Base-by-base conservation (phyloP, 148 eudicot species). In the Nepenthes gracilis region DNA sequence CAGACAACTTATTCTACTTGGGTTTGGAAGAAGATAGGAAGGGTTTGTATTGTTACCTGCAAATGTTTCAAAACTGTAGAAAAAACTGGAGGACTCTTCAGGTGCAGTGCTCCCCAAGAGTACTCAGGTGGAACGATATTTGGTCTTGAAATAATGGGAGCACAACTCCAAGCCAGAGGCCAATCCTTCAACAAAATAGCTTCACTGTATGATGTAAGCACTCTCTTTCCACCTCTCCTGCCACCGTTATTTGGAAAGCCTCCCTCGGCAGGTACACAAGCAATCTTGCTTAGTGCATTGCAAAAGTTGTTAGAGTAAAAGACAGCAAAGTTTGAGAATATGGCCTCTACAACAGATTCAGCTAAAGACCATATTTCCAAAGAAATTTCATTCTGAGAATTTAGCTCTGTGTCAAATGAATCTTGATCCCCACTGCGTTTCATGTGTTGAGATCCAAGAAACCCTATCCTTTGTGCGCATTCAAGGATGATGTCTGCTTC, bases 151-250 rank as follows among this genome's bases (percentile, higher is more conserved):
- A 88, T 76, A 72, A 89, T 89, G 67, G 96, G 91, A 53, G 96
- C 84, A 84, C 69, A 80, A 64, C 91, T 85, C 98, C 98, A 93
- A 55, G 95, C 99, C 69, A 88, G 81, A 59, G 99, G 85, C 99
- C 99, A 93, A 73, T 93, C 99, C 72, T 86, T 86, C 70, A 86
- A 72, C 55, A 93, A 54, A 61, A 93, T 84, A 68, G 92, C 89
- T 69, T 89, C 92, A 77, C 71, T 72, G 36, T 88, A 93, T 37
- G 99, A 86, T 69, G 87, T 75, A 37, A 93, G 86, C 68, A 93
- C 96, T 71, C 92, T 82, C 62, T 83, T 89, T 73, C 85, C 86
- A 70, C 95, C 90, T 74, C 81, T 81, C 78, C 74, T 86, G 60
- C 96, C 95, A 58, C 87, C 87, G 61, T 79, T 67, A 72, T 85